Conservation (phyloP, 768 basidiomycete genomes). For the Leucosporidium scottii region DNA sequence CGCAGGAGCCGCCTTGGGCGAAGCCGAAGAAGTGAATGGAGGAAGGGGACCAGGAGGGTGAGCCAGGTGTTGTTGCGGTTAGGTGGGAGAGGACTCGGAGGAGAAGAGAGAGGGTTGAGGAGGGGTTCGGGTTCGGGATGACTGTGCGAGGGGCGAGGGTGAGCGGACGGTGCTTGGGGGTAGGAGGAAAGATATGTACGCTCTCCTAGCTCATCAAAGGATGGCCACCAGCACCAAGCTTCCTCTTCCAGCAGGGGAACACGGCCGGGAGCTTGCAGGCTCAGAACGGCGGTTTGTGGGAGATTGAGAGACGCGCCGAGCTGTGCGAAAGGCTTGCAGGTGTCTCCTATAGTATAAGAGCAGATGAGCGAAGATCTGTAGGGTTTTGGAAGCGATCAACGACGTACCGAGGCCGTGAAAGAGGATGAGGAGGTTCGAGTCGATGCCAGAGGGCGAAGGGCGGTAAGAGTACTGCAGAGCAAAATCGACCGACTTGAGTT, state of each 20-base stretch:
- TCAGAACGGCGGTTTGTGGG: slow-evolving; percentile 83
- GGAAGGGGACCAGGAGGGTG: slow-evolving; percentile 57
- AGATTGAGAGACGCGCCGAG: slow-evolving; percentile 67
- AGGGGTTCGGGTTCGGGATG: slow-evolving; percentile 59
- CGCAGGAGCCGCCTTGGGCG: slow-evolving; percentile 75
- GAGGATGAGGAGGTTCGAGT: slow-evolving; percentile 75
- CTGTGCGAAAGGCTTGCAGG: slow-evolving; percentile 64
- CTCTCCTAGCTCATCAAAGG: slow-evolving; percentile 73
- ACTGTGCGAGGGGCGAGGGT: slow-evolving; percentile 6
- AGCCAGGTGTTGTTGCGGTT: slow-evolving; percentile 40
- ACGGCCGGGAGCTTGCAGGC: slow-evolving; percentile 71
- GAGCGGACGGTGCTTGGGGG: not conserved
- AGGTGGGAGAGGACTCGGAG: slow-evolving; percentile 51
- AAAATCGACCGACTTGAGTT: too few species aligned
- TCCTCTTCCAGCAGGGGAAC: slow-evolving; percentile 48
- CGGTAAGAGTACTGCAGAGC: too few species aligned
- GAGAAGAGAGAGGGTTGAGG: slow-evolving; percentile 56
- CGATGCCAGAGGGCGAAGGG: slow-evolving; percentile 72
- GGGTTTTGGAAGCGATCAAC: too few species aligned
- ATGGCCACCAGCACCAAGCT: slow-evolving; percentile 78
- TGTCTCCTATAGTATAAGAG: slow-evolving; percentile 58
- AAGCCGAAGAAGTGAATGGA: slow-evolving; percentile 84
- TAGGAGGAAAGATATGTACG: slow-evolving; percentile 13
- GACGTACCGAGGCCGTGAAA: slow-evolving; percentile 71
- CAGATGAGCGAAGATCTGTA: too few species aligned